phyloP scores from a whole-genome alignment of 129 eudicot genomes.

The Tagetes patula region DNA sequence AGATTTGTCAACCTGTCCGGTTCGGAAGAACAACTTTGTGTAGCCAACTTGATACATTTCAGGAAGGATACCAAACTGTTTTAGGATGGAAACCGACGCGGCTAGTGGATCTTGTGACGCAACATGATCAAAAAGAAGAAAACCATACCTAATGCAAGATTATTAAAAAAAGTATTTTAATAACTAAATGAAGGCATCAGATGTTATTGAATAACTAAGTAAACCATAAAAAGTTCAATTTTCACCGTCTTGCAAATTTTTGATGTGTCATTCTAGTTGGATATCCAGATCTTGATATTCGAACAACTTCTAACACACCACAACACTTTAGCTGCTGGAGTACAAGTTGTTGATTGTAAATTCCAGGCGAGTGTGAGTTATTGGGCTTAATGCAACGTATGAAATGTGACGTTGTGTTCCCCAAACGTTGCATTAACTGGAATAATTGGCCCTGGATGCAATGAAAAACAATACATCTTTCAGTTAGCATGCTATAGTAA shows the following conservation, averaged over 20 bases:
- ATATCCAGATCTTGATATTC: constrained; percentile 85
- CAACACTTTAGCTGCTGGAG: constrained; percentile 81
- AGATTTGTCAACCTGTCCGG: constrained; percentile 73
- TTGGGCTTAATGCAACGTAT: constrained; percentile 96
- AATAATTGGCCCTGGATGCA: constrained; percentile 67
- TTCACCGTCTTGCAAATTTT: constrained; percentile 81
- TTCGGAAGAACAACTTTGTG: constrained; percentile 79
- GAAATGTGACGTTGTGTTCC: constrained; percentile 82
- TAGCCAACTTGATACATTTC: constrained; percentile 97
- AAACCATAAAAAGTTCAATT: constrained; percentile 15
- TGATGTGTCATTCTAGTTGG: constrained; percentile 88
- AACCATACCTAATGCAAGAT: constrained; percentile 63
- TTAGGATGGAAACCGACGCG: constrained; percentile 76
- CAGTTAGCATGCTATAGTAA: not conserved
- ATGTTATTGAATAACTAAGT: not conserved
- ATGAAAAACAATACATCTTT: constrained; percentile 20
- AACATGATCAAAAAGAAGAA: constrained; percentile 67
- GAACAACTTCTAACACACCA: constrained; percentile 88
- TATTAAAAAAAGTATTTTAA: constrained; percentile 5
- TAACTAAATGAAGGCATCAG: not conserved
- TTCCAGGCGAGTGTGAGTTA: constrained; percentile 70
- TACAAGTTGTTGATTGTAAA: constrained; percentile 67
- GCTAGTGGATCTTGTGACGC: constrained; percentile 80
- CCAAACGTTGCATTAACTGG: constrained; percentile 82
- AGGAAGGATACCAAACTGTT: constrained; percentile 71